A percentile compares a stretch with the other conserved stretches of the same genome.
Evolutionary conservation across 2,329 filamentous ascomycete species (phyloP).

Genomic region (Amesomyces nigricolor): DNA sequence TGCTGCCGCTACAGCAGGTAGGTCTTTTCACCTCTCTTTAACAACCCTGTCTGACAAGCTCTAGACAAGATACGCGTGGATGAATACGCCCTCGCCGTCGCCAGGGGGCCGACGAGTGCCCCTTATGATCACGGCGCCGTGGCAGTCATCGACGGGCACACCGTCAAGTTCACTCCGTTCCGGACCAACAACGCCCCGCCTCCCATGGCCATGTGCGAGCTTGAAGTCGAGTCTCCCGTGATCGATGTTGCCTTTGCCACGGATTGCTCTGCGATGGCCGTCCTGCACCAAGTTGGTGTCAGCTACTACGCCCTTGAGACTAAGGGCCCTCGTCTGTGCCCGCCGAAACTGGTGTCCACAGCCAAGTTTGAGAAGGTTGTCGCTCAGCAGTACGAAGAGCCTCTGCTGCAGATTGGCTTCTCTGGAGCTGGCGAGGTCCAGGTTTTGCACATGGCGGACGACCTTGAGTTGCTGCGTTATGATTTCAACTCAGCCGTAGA

Average conservation of each 20-base stretch:
- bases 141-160: constrained; percentile 76
- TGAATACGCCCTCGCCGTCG: constrained; percentile 63
- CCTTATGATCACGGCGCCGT: constrained; percentile 75
- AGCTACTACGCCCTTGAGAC: constrained; percentile 66
- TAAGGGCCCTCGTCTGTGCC: constrained; percentile 46
- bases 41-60: constrained; percentile 18
- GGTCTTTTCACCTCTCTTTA: constrained; percentile 19
- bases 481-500: constrained; percentile 11
- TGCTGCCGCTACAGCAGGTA: constrained; percentile 48
- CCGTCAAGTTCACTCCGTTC: constrained; percentile 78
- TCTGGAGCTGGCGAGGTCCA: constrained; percentile 25
- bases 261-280: constrained; percentile 59
- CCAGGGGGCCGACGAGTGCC: constrained; percentile 62
- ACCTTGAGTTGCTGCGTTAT: constrained; percentile 24
- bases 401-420: constrained; percentile 30
- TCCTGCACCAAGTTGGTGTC: constrained; percentile 63
- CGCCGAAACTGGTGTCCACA: constrained; percentile 35
- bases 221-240: constrained; percentile 56
- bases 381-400: constrained; percentile 15
- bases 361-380: constrained; percentile 10
- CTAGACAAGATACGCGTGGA: constrained; percentile 48
- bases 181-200: constrained; percentile 81
- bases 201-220: constrained; percentile 80
- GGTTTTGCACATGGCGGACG: constrained; percentile 35
- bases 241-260: constrained; percentile 70